phyloP scores from a whole-genome alignment of 1,284 basidiomycete species.

The Puccinia coronata region DNA sequence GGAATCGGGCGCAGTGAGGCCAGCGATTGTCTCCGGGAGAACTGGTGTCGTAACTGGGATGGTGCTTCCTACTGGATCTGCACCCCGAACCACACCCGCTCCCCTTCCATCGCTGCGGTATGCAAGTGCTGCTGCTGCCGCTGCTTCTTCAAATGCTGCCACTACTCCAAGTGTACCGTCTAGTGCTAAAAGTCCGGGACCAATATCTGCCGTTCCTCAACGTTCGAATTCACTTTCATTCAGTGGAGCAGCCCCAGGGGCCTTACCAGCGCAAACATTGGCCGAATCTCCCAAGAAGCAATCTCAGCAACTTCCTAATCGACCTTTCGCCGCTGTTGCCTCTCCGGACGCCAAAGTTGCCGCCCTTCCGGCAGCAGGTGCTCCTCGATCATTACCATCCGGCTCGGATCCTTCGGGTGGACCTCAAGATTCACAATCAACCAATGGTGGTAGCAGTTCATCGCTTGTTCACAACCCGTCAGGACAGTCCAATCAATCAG shows the following conservation, averaged over 20 bases:
- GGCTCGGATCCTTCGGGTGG: slow-evolving; percentile 22
- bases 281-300: slow-evolving; percentile 46
- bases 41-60: slow-evolving; percentile 52
- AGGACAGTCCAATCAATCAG: slow-evolving; percentile 38
- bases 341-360: slow-evolving; percentile 59
- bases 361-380: slow-evolving; percentile 58
- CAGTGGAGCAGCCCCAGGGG: slow-evolving; percentile 34
- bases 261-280: slow-evolving; percentile 54
- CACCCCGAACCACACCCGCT: slow-evolving; percentile 61
- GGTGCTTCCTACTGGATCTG: slow-evolving; percentile 60
- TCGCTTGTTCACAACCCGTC: slow-evolving; percentile 35
- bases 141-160: slow-evolving; percentile 67
- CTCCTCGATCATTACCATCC: slow-evolving; percentile 1
- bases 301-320: slow-evolving; percentile 57
- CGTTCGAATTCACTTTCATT: slow-evolving; percentile 43
- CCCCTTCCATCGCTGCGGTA: slow-evolving; percentile 77
- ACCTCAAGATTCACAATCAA: slow-evolving; percentile 28
- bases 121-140: slow-evolving; percentile 85
- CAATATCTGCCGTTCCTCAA: slow-evolving; percentile 26
- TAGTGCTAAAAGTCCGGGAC: slow-evolving; percentile 43
- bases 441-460: slow-evolving; percentile 41
- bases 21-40: slow-evolving; percentile 63
- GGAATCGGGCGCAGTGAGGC: slow-evolving; percentile 52
- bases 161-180: slow-evolving; percentile 49
- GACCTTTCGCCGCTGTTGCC: slow-evolving; percentile 60